phyloP scores from a whole-genome alignment of 441 rosid genomes.

The Omphalea diandra region DNA sequence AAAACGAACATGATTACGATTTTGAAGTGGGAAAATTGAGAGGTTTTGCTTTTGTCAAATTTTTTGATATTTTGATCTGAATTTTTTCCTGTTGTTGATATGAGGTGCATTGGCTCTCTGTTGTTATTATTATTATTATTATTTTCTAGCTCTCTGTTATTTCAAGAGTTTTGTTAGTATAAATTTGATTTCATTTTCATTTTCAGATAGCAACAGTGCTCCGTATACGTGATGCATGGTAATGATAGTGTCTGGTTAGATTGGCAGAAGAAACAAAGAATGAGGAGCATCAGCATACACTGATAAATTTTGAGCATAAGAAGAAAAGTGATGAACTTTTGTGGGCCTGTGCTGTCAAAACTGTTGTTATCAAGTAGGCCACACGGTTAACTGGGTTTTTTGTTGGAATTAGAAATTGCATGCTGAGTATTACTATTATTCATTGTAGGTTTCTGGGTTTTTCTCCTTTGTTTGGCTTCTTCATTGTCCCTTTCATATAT shows the following conservation, averaged over 20 bases:
- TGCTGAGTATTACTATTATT: constrained; percentile 33
- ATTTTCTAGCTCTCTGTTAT: no score
- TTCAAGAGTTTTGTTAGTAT: constrained; percentile 7
- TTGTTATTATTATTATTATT: no score
- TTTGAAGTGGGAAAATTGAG: background rate
- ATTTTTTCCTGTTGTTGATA: background rate
- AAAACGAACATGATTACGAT: background rate
- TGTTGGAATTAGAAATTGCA: constrained; percentile 45
- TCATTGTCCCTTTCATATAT: constrained; percentile 40
- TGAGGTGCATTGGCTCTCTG: background rate
- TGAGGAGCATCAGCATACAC: constrained; percentile 20
- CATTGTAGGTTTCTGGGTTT: constrained; percentile 38
- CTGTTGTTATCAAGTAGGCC: constrained; percentile 53
- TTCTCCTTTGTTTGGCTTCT: constrained; percentile 44
- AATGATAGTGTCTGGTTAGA: constrained; percentile 23
- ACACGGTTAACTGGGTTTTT: constrained; percentile 39
- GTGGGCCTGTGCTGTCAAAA: constrained; percentile 64
- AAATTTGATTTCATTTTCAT: background rate
- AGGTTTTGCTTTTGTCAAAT: background rate
- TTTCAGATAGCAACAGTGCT: constrained; percentile 14
- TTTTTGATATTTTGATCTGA: constrained; percentile 1
- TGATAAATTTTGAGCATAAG: constrained; percentile 27
- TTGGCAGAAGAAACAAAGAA: constrained; percentile 32
- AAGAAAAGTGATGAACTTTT: constrained; percentile 23
- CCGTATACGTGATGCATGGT: constrained; percentile 15